phyloP scores from a whole-genome alignment of 192 early-diverging fungal genomes.

The Haplosporangium gracile region DNA sequence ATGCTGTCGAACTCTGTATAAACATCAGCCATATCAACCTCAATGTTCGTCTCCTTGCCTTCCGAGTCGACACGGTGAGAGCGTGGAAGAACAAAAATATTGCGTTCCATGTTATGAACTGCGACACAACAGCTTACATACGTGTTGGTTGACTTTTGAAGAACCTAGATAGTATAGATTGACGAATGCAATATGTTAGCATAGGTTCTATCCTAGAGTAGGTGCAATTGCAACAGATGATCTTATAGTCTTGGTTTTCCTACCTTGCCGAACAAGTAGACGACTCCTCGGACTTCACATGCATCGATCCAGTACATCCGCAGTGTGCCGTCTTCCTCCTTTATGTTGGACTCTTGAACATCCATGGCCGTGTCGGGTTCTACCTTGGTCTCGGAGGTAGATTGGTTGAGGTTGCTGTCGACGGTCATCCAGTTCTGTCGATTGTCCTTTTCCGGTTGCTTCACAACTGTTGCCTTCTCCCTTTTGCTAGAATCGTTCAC shows the following conservation, averaged over 20 bases:
- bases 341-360: constrained; percentile 27
- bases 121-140: constrained; percentile 87
- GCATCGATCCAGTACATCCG: constrained; percentile 95
- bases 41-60: constrained; percentile 66
- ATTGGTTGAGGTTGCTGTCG: constrained; percentile 25
- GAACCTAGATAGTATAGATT: constrained; percentile 54
- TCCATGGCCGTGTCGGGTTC: constrained; percentile 4
- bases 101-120: constrained; percentile 86
- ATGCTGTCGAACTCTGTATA: constrained; percentile 81
- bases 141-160: constrained; percentile 61
- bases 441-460: constrained; percentile 27
- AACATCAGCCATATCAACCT: constrained; percentile 77
- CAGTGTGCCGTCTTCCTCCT: constrained; percentile 68
- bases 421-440: constrained; percentile 40
- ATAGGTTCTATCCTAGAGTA: too few species aligned
- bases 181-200: not conserved
- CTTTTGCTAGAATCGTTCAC: constrained; percentile 27
- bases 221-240: not conserved
- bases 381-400: constrained; percentile 11
- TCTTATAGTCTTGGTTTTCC: not conserved
- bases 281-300: constrained; percentile 80
- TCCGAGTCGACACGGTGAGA: constrained; percentile 61
- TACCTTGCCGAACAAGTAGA: constrained; percentile 97
- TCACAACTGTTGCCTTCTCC: constrained; percentile 41
- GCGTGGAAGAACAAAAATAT: constrained; percentile 94